These are phyloP conservation scores for Arxiozyma telluris DNA, from an alignment of 1,139 yeast species.

Conservation along the genomic window DNA sequence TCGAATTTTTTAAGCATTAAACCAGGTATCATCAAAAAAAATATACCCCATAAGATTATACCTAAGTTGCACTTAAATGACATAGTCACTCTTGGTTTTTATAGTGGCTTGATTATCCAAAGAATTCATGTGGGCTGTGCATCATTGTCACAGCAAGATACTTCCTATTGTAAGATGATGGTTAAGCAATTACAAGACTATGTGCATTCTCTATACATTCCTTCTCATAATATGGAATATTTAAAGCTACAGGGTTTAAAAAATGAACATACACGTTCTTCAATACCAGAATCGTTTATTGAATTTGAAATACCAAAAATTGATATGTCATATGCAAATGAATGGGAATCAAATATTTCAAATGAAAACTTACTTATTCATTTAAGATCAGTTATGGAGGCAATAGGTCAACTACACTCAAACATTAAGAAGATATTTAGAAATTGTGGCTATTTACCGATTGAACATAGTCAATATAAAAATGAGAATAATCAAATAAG, in stretches of 20 bases:
- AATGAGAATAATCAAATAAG: conserved; percentile 34
- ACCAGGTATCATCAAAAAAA: neutral
- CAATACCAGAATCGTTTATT: conserved; percentile 39
- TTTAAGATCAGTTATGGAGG: conserved; percentile 33
- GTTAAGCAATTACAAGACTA: neutral
- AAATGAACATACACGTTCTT: no score
- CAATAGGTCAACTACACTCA: conserved; percentile 32
- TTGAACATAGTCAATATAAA: conserved; percentile 23
- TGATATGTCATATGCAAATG: neutral
- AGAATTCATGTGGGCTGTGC: neutral
- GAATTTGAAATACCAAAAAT: conserved; percentile 45
- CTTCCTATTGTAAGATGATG: neutral
- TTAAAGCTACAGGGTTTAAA: neutral
- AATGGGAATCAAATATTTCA: conserved; percentile 18
- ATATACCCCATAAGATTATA: neutral
- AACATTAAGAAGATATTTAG: conserved; percentile 26
- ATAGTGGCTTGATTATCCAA: neutral
- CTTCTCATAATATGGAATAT: neutral
- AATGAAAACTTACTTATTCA: conserved; percentile 40
- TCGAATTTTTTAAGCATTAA: neutral
- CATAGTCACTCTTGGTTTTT: neutral
- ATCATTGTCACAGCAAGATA: neutral
- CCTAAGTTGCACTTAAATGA: neutral
- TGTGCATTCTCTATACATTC: neutral
- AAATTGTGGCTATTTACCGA: conserved; percentile 45